phyloP scores from a whole-genome alignment of 2,329 filamentous ascomycete species.

The Ophiostoma montium region DNA sequence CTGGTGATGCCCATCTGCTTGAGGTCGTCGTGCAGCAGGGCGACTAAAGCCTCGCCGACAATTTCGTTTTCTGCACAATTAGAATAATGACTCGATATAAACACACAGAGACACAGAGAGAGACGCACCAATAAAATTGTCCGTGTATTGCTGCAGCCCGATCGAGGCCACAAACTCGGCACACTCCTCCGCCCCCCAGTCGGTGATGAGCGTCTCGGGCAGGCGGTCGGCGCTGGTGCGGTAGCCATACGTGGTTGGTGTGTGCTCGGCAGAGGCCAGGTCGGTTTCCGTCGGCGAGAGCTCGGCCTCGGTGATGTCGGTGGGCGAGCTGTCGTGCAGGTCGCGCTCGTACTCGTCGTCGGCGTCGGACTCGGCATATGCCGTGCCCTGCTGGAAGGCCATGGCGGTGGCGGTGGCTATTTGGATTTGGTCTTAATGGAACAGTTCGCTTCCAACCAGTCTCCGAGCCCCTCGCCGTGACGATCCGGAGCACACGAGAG shows the following conservation, averaged over 20 bases:
- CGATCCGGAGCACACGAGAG: not conserved
- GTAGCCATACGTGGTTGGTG: conserved; percentile 64
- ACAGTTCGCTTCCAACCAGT: not conserved
- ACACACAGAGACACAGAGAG: not conserved
- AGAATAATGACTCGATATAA: conserved; percentile 21
- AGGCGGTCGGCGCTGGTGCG: conserved; percentile 49
- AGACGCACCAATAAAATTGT: conserved; percentile 60
- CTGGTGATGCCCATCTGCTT: conserved; percentile 90
- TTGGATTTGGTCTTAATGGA: too few relatives aligned
- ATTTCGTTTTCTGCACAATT: conserved; percentile 67
- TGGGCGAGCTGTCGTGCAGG: conserved; percentile 52
- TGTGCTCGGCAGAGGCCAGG: conserved; percentile 57
- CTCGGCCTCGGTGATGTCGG: conserved; percentile 50
- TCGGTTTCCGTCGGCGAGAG: conserved; percentile 59
- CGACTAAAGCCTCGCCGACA: conserved; percentile 78
- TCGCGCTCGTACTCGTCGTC: conserved; percentile 75
- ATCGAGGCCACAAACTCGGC: conserved; percentile 75
- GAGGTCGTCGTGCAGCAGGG: conserved; percentile 79
- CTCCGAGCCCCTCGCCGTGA: not conserved
- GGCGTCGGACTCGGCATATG: conserved; percentile 66
- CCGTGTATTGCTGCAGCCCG: conserved; percentile 69
- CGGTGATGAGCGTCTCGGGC: conserved; percentile 61
- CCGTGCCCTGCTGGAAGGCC: conserved; percentile 51
- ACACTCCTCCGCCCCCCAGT: conserved; percentile 77
- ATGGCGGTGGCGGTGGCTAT: conserved; percentile 21